A percentile compares a stretch with the other conserved stretches of the same genome.
Conservation (phyloP, 345 rosid genomes). For the Camelina laxa region DNA sequence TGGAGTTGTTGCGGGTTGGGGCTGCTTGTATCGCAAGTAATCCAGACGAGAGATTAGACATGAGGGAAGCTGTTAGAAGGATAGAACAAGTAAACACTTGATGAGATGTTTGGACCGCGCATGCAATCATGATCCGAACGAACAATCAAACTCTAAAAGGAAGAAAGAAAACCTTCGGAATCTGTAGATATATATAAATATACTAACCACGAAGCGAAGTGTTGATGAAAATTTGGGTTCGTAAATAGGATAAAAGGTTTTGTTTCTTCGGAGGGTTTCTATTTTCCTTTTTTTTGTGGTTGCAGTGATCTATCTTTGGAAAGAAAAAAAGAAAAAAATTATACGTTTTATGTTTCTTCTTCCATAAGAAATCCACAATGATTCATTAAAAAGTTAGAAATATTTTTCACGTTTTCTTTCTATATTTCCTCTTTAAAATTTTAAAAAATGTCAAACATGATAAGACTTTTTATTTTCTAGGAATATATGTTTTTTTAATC, state of each 20-base stretch:
- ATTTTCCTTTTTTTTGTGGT: neutral
- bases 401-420: neutral
- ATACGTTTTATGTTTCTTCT: conserved; percentile 23
- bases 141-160: conserved; percentile 17
- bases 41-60: conserved; percentile 53
- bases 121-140: neutral
- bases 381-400: neutral
- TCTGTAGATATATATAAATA: conserved; percentile 35
- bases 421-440: neutral
- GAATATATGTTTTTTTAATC: too few species aligned
- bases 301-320: conserved; percentile 14
- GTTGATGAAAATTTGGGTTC: neutral
- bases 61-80: conserved; percentile 61
- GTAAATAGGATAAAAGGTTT: conserved; percentile 7
- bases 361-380: conserved; percentile 10
- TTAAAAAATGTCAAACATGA: neutral
- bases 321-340: neutral
- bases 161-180: conserved; percentile 16
- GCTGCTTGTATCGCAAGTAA: conserved; percentile 60
- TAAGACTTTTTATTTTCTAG: too few species aligned
- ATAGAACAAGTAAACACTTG: conserved; percentile 57
- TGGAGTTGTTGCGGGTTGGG: conserved; percentile 59
- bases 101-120: conserved; percentile 24
- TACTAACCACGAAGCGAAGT: conserved; percentile 6
- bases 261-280: conserved; percentile 3